A percentile compares a stretch with the other conserved stretches of the same genome.
Evolutionary conservation across 805 yeast species (phyloP).

Genomic region (Lipomyces sp.): DNA sequence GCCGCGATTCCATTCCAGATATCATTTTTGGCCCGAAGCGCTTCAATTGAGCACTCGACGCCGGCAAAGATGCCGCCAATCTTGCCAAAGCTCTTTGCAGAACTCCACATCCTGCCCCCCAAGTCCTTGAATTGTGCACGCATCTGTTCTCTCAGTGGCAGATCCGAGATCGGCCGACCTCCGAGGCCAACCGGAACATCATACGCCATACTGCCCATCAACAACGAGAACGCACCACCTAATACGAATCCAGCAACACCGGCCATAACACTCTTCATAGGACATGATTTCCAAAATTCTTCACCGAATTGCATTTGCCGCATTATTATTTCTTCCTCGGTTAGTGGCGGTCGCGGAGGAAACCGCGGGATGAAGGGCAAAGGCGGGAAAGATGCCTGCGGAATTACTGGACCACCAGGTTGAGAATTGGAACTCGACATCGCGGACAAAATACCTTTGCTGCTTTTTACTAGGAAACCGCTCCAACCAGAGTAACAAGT

Average conservation of each 20-base stretch:
- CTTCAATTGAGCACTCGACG: constrained; percentile 87
- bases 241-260: constrained; percentile 93
- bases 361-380: constrained; percentile 25
- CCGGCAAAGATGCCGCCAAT: constrained; percentile 91
- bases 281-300: constrained; percentile 65
- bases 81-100: constrained; percentile 93
- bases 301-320: constrained; percentile 31
- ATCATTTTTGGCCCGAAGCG: constrained; percentile 86
- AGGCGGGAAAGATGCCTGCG: constrained; percentile 16
- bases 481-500: background rate
- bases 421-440: background rate
- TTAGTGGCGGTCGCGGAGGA: constrained; percentile 19
- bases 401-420: background rate
- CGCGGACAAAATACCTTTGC: background rate
- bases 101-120: constrained; percentile 84
- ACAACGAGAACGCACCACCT: constrained; percentile 94
- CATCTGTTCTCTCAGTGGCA: constrained; percentile 93
- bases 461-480: background rate
- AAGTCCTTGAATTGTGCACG: constrained; percentile 87
- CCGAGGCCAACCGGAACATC: constrained; percentile 73
- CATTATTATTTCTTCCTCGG: constrained; percentile 23
- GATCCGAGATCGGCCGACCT: constrained; percentile 58
- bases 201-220: constrained; percentile 80
- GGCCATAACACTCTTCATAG: constrained; percentile 88
- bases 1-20: constrained; percentile 89